Percentiles rank a stretch among this genome's conserved stretches.
phyloP scores from a whole-genome alignment of 2,329 filamentous ascomycete species.

The Lachnellula cervina region DNA sequence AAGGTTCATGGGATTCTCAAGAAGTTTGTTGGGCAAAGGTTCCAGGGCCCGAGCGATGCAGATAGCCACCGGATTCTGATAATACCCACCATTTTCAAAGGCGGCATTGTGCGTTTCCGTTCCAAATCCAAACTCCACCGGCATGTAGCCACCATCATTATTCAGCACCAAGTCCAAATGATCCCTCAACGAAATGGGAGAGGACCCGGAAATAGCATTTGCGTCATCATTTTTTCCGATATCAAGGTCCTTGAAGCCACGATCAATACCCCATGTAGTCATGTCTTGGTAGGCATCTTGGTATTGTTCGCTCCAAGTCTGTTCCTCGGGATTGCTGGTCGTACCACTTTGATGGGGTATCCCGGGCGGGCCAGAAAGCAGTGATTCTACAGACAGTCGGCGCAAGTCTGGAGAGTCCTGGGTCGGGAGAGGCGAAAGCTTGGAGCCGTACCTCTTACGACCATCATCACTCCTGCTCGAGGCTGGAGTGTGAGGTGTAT shows the following conservation, averaged over 20 bases:
- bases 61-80: constrained; percentile 63
- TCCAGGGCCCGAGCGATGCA: constrained; percentile 45
- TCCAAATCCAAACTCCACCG: constrained; percentile 44
- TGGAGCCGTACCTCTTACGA: constrained; percentile 33
- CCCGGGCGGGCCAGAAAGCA: constrained; percentile 50
- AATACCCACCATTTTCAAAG: constrained; percentile 61
- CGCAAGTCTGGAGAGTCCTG: constrained; percentile 41
- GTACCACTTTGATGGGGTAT: constrained; percentile 23
- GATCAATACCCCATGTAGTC: constrained; percentile 64
- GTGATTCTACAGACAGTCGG: constrained; percentile 60
- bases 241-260: constrained; percentile 65
- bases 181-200: constrained; percentile 30
- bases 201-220: constrained; percentile 54
- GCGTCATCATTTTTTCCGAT: constrained; percentile 66
- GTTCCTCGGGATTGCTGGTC: constrained; percentile 15
- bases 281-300: constrained; percentile 32
- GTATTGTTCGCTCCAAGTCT: constrained; percentile 15
- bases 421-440: constrained; percentile 18
- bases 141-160: constrained; percentile 33
- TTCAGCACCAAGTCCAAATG: constrained; percentile 26
- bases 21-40: constrained; percentile 47
- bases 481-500: constrained; percentile 36
- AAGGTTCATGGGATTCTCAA: constrained; percentile 74
- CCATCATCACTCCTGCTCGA: constrained; percentile 41
- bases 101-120: constrained; percentile 45